phyloP scores from a whole-genome alignment of 2,329 filamentous ascomycete genomes.

The Amesomyces nigricolor region DNA sequence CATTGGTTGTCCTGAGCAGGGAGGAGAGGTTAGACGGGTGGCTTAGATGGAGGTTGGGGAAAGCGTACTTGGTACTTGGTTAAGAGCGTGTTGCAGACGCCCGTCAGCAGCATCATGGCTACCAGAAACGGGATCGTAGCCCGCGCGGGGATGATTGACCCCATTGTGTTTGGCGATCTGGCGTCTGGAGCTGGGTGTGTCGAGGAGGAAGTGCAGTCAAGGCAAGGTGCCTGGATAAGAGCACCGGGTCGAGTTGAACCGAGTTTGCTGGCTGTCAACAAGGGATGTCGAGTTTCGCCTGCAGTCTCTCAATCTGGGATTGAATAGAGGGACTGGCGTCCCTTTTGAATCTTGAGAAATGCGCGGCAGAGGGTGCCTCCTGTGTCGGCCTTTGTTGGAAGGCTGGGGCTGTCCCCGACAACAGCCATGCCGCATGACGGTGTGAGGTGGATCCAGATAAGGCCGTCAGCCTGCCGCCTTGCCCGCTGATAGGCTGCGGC shows the following conservation, averaged over 20 bases:
- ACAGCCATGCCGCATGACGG: slow-evolving; percentile 13
- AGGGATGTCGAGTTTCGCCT: background rate
- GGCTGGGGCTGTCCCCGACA: slow-evolving; percentile 3
- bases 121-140: slow-evolving; percentile 78
- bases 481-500: slow-evolving; percentile 16
- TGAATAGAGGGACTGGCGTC: slow-evolving; percentile 5
- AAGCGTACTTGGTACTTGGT: slow-evolving; percentile 83
- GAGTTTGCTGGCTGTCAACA: background rate
- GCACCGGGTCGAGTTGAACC: slow-evolving; percentile 8
- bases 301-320: background rate
- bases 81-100: slow-evolving; percentile 92
- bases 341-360: background rate
- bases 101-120: slow-evolving; percentile 92
- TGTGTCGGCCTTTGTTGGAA: slow-evolving; percentile 8
- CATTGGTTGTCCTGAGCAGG: slow-evolving; percentile 84
- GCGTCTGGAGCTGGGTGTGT: background rate
- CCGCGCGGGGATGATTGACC: slow-evolving; percentile 58
- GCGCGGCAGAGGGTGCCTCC: slow-evolving; percentile 5
- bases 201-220: background rate
- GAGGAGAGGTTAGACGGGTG: background rate
- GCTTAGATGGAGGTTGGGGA: background rate
- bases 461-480: slow-evolving; percentile 5
- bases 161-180: slow-evolving; percentile 15
- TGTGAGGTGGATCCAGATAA: slow-evolving; percentile 1
- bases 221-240: slow-evolving; percentile 12